Percentiles rank a stretch among this genome's conserved stretches.
Evolutionary conservation across 768 basidiomycete species (phyloP).

Genomic region (Boletus speciosus): DNA sequence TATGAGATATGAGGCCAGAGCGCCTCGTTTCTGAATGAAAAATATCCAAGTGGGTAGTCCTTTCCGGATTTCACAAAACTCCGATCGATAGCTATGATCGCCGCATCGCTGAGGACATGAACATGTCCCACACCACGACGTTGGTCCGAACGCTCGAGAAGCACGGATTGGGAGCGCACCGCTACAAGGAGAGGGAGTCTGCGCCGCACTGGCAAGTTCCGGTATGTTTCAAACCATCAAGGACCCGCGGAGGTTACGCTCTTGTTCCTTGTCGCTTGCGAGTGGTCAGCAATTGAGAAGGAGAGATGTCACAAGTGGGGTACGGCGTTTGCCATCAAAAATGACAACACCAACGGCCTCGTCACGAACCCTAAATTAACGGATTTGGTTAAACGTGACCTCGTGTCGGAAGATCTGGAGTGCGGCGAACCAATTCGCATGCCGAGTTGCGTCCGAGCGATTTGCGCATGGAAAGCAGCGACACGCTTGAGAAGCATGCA

Average conservation of each 20-base stretch:
- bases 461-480: constrained; percentile 10
- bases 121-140: not conserved
- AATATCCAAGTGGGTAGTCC: constrained; percentile 17
- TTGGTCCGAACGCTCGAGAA: not conserved
- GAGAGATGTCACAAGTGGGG: constrained; percentile 10
- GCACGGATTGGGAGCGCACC: not conserved
- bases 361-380: constrained; percentile 30
- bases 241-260: constrained; percentile 25
- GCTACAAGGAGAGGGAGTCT: not conserved
- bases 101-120: constrained; percentile 5
- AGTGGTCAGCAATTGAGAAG: not conserved
- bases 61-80: constrained; percentile 10
- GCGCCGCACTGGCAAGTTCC: constrained; percentile 8
- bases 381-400: constrained; percentile 26
- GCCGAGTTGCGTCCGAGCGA: constrained; percentile 15
- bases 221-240: constrained; percentile 22
- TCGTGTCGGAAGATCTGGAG: constrained; percentile 23
- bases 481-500: constrained; percentile 7
- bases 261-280: constrained; percentile 2
- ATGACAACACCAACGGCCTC: constrained; percentile 1
- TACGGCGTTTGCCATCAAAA: constrained; percentile 19
- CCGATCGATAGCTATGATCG: constrained; percentile 24
- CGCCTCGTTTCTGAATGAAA: constrained; percentile 24
- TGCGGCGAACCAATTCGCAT: constrained; percentile 7
- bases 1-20: constrained; percentile 14